A percentile compares a stretch with the other conserved stretches of the same genome.
phyloP scores from a whole-genome alignment of 345 rosid species.

The Nephelium lappaceum region DNA sequence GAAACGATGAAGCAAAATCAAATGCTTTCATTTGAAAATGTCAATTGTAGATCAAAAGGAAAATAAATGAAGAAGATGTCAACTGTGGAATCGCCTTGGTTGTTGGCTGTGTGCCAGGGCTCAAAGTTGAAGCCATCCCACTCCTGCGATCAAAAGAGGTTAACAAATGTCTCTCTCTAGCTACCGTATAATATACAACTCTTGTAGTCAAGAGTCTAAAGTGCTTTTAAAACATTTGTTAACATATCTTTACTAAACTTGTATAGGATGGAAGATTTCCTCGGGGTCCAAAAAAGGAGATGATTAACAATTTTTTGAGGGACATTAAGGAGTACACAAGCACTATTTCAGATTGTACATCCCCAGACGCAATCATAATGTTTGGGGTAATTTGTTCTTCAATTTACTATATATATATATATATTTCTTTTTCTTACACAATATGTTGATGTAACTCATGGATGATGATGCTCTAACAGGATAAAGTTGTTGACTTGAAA shows the following conservation, averaged over 20 bases:
- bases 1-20: not conserved
- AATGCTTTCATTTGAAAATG: not conserved
- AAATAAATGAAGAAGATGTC: not conserved
- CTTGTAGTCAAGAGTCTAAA: no score
- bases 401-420: no score
- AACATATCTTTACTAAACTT: no score
- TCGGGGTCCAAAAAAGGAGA: constrained; percentile 23
- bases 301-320: constrained; percentile 38
- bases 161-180: not conserved
- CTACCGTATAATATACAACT: not conserved
- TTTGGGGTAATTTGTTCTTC: constrained; percentile 41
- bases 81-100: constrained; percentile 40
- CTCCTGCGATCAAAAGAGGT: constrained; percentile 32
- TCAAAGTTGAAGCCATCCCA: constrained; percentile 37
- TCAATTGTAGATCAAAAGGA: constrained; percentile 25
- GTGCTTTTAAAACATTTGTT: no score
- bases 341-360: constrained; percentile 24
- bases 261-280: not conserved
- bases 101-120: constrained; percentile 50
- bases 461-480: constrained; percentile 26
- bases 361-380: constrained; percentile 40
- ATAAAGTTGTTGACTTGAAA: constrained; percentile 27
- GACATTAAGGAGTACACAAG: constrained; percentile 33
- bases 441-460: constrained; percentile 10
- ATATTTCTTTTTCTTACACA: no score